phyloP scores from a whole-genome alignment of 768 basidiomycete species.

The Trametes elegans region DNA sequence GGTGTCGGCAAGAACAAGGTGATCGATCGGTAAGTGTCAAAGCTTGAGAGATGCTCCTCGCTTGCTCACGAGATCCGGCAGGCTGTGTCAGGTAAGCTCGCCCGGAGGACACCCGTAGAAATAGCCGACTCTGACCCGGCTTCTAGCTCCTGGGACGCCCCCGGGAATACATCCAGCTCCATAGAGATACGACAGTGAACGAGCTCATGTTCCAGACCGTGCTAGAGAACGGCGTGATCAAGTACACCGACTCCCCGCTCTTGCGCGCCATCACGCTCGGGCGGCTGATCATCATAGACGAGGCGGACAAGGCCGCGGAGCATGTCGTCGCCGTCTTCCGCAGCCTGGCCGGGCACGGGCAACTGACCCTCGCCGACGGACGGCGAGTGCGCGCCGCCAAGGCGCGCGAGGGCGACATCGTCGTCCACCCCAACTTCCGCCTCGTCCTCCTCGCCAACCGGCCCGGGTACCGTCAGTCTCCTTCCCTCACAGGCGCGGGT shows the following conservation, averaged over 20 bases:
- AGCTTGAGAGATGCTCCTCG: no score
- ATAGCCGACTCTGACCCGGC: no score
- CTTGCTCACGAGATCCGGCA: no score
- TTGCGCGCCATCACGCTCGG: constrained; percentile 60
- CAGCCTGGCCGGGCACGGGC: constrained; percentile 63
- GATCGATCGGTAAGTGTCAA: constrained; percentile 52
- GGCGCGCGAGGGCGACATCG: constrained; percentile 53
- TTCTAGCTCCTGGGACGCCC: constrained; percentile 62
- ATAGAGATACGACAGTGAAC: constrained; percentile 68
- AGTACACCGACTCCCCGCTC: constrained; percentile 63
- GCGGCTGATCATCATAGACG: constrained; percentile 67
- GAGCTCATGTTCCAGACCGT: constrained; percentile 70
- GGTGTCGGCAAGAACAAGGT: constrained; percentile 75
- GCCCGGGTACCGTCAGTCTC: constrained; percentile 61
- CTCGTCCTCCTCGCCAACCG: constrained; percentile 64
- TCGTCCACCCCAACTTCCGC: constrained; percentile 62
- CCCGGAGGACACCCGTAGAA: no score
- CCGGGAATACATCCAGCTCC: constrained; percentile 68
- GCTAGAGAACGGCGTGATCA: constrained; percentile 54
- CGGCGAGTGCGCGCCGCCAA: constrained; percentile 47
- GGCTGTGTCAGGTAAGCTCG: constrained; percentile 53
- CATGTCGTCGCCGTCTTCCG: constrained; percentile 72
- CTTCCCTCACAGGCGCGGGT: neutral
- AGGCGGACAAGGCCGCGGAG: constrained; percentile 72
- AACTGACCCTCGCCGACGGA: constrained; percentile 63